Evolutionary conservation across 805 yeast genomes (phyloP).

Genomic region (Trichomonascus vanleenenianus): DNA sequence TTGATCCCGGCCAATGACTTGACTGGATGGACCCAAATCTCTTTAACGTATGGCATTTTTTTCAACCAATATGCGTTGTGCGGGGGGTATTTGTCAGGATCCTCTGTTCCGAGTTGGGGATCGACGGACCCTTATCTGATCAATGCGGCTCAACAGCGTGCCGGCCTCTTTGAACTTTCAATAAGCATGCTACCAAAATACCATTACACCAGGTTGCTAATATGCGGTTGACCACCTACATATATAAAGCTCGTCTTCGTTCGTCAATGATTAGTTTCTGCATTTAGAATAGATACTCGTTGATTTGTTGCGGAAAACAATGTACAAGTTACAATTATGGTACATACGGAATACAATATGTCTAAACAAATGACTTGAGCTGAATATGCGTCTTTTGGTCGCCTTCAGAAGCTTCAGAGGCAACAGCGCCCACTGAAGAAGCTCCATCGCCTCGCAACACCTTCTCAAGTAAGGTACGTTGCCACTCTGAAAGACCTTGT

Average conservation of each 20-base stretch:
- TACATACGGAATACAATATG: not conserved
- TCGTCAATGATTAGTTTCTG: no score
- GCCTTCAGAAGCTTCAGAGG: not conserved
- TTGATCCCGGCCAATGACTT: slow-evolving; percentile 27
- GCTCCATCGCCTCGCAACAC: slow-evolving; percentile 12
- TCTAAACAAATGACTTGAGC: slow-evolving; percentile 38
- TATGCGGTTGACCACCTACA: no score
- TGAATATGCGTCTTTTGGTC: slow-evolving; percentile 34
- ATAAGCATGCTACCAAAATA: no score
- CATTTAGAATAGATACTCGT: no score
- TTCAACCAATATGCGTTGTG: not conserved
- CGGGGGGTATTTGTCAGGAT: not conserved
- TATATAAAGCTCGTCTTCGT: no score
- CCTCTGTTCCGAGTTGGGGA: no score
- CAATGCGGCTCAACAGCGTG: no score
- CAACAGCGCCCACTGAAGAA: not conserved
- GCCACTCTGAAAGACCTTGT: slow-evolving; percentile 34
- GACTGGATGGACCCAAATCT: slow-evolving; percentile 25
- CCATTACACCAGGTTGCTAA: no score
- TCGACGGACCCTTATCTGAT: no score
- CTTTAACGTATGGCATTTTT: slow-evolving; percentile 4
- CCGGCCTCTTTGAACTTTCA: no score
- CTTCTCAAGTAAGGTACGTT: slow-evolving; percentile 13
- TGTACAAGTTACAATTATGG: not conserved
- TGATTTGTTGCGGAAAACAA: no score